phyloP scores from a whole-genome alignment of 495 filamentous ascomycete species.

The Penicillium macrosclerotiorum region DNA sequence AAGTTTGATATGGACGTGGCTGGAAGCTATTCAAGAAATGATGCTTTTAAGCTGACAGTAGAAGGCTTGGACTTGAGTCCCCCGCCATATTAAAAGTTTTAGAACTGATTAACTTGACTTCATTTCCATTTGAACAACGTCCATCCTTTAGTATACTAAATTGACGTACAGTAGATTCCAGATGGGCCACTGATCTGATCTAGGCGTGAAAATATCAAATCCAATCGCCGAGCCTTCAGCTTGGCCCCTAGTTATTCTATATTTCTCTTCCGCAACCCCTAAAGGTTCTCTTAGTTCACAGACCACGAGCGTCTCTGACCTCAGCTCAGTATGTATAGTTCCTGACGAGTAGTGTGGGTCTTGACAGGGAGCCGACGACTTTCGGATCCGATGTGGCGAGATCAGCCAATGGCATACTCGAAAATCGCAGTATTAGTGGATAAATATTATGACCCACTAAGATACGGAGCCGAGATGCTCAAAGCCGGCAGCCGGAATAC shows the following conservation, averaged over 20 bases:
- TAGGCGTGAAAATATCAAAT: too few relatives aligned
- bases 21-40: slow-evolving; percentile 77
- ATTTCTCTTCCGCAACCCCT: too few relatives aligned
- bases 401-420: neutral
- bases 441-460: neutral
- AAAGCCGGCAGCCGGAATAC: neutral
- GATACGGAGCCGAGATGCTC: neutral
- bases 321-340: too few relatives aligned
- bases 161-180: too few relatives aligned
- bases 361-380: neutral
- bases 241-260: too few relatives aligned
- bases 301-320: too few relatives aligned
- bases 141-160: too few relatives aligned
- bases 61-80: slow-evolving; percentile 73
- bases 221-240: too few relatives aligned
- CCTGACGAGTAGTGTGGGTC: neutral
- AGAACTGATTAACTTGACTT: neutral
- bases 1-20: slow-evolving; percentile 67
- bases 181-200: too few relatives aligned
- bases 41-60: slow-evolving; percentile 76
- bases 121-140: too few relatives aligned
- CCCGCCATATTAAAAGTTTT: slow-evolving; percentile 36
- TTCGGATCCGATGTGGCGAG: neutral
- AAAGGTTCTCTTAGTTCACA: too few relatives aligned
- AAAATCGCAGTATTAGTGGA: neutral